Base-by-base conservation (phyloP, 1,139 yeast species). In the Geotrichum europaeum region DNA sequence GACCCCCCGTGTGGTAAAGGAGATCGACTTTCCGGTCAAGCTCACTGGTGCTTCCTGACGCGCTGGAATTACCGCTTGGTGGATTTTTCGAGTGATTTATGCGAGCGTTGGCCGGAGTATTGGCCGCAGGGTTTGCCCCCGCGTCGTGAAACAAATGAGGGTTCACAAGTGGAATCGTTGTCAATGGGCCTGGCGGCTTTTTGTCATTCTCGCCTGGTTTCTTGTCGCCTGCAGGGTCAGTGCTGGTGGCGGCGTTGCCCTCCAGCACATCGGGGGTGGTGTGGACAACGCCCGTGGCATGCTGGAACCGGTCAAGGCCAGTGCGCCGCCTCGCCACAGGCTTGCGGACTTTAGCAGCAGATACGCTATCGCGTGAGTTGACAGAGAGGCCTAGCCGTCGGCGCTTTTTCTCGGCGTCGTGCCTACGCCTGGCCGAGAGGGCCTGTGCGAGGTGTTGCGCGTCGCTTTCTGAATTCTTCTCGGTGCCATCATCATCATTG, bases 281-380 rank as follows among this genome's bases (percentile, higher is more conserved):
- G 30, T 52, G 47, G 15, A 52, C 28, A 20, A 18, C 34, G 10
- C 55, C 55, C 5, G 55, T 52, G 6, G 55, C 55, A 18, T 43
- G 55, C 32, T 52, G 55, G 32, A 52, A 52, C 55, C 55, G 15
- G 18, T 52, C 55, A 9, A 52, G 22, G 30, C 55, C 47, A 18
- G 34, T 20, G 5, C 30, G 36, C 30, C 40, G 36, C 36, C 22
- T 18, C 18, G n/a, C 40, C 53, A 25, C 34, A 1, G 30, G 18
- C 22, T 20, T 51, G 15, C 20, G 18, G 20, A 50, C 30, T 24
- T 50, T 32, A 10, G 40, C 55, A 3, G 55, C 36, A 15, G 30
- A 20, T 20, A 51, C 25, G 24, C 25, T 15, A 13, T 28, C 20
- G 6, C 28, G 24, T 18, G 55, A 52, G 28, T 52, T 30, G 24